Base-by-base conservation (phyloP, 1,284 basidiomycete species). In the Rhodotorula mucilaginosa region DNA sequence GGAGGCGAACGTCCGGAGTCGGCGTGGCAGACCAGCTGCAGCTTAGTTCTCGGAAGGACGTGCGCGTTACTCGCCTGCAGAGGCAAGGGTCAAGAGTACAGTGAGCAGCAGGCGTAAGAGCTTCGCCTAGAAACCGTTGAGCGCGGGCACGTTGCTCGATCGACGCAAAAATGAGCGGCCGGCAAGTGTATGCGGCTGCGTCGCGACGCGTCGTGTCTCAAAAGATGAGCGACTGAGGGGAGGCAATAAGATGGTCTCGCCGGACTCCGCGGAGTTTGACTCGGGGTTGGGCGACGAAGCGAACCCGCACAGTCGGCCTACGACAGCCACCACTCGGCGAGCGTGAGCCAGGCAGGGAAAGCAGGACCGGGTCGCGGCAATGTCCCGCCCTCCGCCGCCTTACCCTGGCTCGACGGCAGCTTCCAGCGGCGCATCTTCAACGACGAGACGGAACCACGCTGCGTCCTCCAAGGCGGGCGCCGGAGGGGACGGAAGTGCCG, bases 371-470 rank as follows among this genome's bases (percentile, higher is more conserved):
- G 39, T 44, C 48, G 13, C 19, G 31, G 15, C 29, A 49, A 63
- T 63, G 61, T 54, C 49, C 19, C 61, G 61, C 58, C 31, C 61
- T 34, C 52, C 62, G 26, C 31, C 61, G 49, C 15, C 54, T 44
- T 44, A 44, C 12, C 39, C 39, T 44, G 39, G 39, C 39, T 44
- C 39, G 10, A 44, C 39, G 12, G 39, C 39, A 10, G 12, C 39
- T 44, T 44, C 39, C 39, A 10, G 39, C 39, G 39, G 39, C 39
- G 39, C 39, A 44, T 44, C 39, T 21, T n/a, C 57, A 5, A 34
- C 34, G 34, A 12, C 34, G 34, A 12, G 21, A 19, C 12, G 57
- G 31, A 58, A 39, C 57, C 10, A 21, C 57, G 19, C 57, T 23
- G 10, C 57, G n/a, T 34, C 56, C 29, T 57, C 56, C 56, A 31